A percentile compares a stretch with the other conserved stretches of the same genome.
Conservation (phyloP, 2,329 filamentous ascomycete species). For the Hypoxylon sp. region DNA sequence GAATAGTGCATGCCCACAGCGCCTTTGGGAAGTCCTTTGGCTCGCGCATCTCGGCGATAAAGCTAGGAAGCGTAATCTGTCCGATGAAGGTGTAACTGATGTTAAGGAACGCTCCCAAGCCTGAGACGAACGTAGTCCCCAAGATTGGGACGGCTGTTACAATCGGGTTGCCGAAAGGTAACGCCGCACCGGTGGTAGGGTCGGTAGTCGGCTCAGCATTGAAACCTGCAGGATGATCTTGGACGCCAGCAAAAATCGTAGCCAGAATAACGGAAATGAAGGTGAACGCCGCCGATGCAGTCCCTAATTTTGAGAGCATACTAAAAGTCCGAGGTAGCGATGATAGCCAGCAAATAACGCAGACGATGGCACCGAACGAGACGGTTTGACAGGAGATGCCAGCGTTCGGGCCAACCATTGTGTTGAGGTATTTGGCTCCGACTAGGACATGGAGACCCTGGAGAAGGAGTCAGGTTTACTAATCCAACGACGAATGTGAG, state of each 20-base stretch:
- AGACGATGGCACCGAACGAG: constrained; percentile 80
- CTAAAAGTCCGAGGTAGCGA: constrained; percentile 90
- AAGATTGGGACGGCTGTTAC: constrained; percentile 77
- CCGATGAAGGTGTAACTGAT: constrained; percentile 98
- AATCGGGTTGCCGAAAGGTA: constrained; percentile 71
- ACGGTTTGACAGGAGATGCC: constrained; percentile 80
- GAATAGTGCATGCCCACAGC: constrained; percentile 90
- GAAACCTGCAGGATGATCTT: constrained; percentile 80
- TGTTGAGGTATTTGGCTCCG: constrained; percentile 90
- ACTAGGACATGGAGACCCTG: constrained; percentile 85
- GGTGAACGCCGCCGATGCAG: constrained; percentile 86
- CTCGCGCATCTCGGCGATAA: constrained; percentile 93
- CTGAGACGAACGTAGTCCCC: constrained; percentile 84
- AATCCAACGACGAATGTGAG: constrained; percentile 23
- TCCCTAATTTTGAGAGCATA: constrained; percentile 83
- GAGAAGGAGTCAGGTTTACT: constrained; percentile 34
- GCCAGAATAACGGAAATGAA: constrained; percentile 90
- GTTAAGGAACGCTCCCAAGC: constrained; percentile 91
- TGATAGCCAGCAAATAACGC: constrained; percentile 81
- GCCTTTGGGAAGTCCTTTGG: constrained; percentile 91
- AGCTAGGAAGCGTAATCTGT: constrained; percentile 92
- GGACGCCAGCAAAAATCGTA: constrained; percentile 83
- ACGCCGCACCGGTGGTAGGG: constrained; percentile 48
- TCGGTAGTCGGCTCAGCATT: constrained; percentile 62
- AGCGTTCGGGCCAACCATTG: constrained; percentile 78